A percentile compares a stretch with the other conserved stretches of the same genome.
These are phyloP conservation scores for Fragosphaeria purpurea DNA, from an alignment of 2,329 filamentous ascomycete species.

Conservation along the genomic window DNA sequence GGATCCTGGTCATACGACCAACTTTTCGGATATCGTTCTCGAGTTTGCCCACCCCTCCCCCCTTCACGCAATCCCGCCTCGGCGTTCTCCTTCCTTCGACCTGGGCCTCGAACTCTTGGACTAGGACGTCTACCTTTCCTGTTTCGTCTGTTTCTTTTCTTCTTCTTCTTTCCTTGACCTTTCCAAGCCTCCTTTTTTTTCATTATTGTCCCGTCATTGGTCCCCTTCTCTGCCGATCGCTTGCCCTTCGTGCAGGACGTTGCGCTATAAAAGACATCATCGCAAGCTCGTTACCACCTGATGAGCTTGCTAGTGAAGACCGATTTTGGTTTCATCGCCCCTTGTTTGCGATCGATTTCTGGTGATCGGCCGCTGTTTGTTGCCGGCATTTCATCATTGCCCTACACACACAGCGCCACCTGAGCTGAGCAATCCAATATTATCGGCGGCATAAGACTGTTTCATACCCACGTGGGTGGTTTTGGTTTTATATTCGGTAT, in stretches of 20 bases:
- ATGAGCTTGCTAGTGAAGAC: slow-evolving; percentile 35
- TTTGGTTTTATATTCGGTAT: no score
- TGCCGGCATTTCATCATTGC: no score
- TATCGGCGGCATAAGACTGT: no score
- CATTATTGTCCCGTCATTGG: not conserved
- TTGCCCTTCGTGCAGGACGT: not conserved
- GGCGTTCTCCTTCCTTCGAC: not conserved
- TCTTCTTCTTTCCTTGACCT: not conserved
- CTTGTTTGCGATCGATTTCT: not conserved
- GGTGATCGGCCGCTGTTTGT: no score
- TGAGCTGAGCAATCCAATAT: no score
- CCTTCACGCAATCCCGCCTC: not conserved
- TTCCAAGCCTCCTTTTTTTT: not conserved
- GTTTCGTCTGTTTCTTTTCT: no score
- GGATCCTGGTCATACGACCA: slow-evolving; percentile 6
- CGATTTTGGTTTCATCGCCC: slow-evolving; percentile 9
- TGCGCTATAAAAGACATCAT: slow-evolving; percentile 2
- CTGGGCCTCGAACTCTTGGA: no score
- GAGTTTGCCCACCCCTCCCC: not conserved
- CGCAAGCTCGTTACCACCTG: slow-evolving; percentile 6
- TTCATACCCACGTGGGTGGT: no score
- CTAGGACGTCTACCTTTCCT: no score
- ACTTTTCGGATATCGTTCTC: not conserved
- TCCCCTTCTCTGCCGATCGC: not conserved
- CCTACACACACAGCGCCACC: no score